These are phyloP conservation scores for Exophiala xenobiotica DNA, from an alignment of 2,329 filamentous ascomycete species.

Conservation along the genomic window DNA sequence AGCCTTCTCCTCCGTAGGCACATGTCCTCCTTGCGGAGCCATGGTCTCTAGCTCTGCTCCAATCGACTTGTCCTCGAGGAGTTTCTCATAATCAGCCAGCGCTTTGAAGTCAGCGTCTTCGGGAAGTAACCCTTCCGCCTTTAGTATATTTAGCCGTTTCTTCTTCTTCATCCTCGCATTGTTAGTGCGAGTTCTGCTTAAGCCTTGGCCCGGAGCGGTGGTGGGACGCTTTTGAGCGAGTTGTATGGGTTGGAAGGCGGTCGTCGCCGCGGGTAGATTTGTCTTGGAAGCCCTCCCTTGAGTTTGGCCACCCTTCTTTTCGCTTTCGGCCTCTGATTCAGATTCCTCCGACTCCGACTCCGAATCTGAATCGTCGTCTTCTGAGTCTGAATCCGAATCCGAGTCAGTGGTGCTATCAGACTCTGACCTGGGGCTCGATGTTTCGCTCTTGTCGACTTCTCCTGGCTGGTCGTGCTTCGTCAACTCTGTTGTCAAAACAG, in stretches of 20 bases:
- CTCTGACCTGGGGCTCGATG: conserved; percentile 33
- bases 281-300: neutral
- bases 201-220: conserved; percentile 51
- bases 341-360: conserved; percentile 33
- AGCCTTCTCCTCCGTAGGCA: no score
- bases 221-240: conserved; percentile 16
- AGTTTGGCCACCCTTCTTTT: neutral
- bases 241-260: conserved; percentile 6
- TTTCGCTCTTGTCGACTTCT: conserved; percentile 28
- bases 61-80: conserved; percentile 25
- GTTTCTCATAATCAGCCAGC: conserved; percentile 11
- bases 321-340: neutral
- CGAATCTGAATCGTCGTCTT: conserved; percentile 32
- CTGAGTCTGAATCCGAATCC: conserved; percentile 31
- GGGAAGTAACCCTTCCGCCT: conserved; percentile 54
- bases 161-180: conserved; percentile 55
- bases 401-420: conserved; percentile 19
- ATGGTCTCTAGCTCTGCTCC: neutral
- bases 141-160: conserved; percentile 53
- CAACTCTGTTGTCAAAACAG: conserved; percentile 6
- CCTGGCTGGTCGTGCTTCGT: conserved; percentile 20
- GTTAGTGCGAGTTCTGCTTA: conserved; percentile 51
- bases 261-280: neutral
- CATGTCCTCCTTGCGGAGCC: no score
- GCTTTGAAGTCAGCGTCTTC: conserved; percentile 47